Percentiles rank a stretch among this genome's conserved stretches.
phyloP scores from a whole-genome alignment of 495 filamentous ascomycete genomes.

The Trichoderma erinaceum region DNA sequence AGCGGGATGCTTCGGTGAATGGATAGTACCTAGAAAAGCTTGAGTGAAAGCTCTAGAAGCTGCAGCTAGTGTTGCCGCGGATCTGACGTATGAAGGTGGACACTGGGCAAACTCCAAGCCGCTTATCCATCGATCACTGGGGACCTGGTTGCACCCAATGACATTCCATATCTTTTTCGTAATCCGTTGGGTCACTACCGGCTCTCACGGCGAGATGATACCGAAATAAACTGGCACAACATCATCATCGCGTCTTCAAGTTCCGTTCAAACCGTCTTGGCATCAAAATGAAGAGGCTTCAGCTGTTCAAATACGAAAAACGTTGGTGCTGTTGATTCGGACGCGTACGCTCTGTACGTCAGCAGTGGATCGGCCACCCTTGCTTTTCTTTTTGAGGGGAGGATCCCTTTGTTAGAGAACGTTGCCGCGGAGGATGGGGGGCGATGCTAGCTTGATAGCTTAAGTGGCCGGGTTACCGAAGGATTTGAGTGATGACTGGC shows the following conservation, averaged over 20 bases:
- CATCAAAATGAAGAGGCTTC: not conserved
- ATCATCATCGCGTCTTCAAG: not conserved
- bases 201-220: not conserved
- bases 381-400: not conserved
- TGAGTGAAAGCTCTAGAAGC: no score
- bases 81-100: no score
- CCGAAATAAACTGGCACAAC: not conserved
- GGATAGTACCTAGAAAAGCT: no score
- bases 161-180: not conserved
- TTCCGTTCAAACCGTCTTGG: slow-evolving; percentile 7
- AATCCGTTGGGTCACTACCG: not conserved
- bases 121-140: no score
- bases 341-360: slow-evolving; percentile 11
- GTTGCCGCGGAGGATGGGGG: not conserved
- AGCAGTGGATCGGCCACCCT: slow-evolving; percentile 6
- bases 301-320: not conserved
- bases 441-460: slow-evolving; percentile 9
- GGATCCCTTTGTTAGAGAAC: not conserved
- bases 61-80: no score
- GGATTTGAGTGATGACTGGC: not conserved
- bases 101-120: no score
- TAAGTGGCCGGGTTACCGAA: slow-evolving; percentile 11
- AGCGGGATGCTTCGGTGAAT: no score
- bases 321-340: not conserved
- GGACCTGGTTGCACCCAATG: not conserved